Evolutionary conservation across 192 early-diverging fungal species (phyloP), one percentile per base, ranked within the genome.

Genomic region (Entomortierella lignicola): DNA sequence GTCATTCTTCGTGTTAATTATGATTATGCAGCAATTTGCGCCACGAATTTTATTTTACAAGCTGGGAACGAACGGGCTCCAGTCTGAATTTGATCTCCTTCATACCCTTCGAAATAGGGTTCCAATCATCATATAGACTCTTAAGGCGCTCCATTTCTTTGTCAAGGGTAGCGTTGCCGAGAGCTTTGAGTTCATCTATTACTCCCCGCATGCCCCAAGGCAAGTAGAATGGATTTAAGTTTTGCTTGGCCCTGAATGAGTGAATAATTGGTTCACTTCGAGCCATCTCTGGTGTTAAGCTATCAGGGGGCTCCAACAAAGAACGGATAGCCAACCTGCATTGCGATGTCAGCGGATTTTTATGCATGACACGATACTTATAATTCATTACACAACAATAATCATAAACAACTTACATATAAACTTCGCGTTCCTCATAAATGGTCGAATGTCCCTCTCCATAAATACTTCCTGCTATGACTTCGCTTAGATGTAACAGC

Each of bases 191-290:
- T 48, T 96, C 94, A 20, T 92, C 90, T 66, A 87, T 84, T 18
- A 99, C 85, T 18, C 91, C 90, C 26, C 94, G 93, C 91, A 99
- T 92, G 17, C 95, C 94, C 95, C 96, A 98, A 12, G 97, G 95
- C 10, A 99, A 82, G 81, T 89, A 93, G 71, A 91, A 96, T n/a
- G 95, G 95, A 60, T 99, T 99, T 44, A 93, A 75, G 26, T 85
- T 84, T n/a, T 83, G 54, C 29, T 88, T 87, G 2, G 95, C 94
- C 20, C 81, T 71, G 52, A 97, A 92, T 6, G 82, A 80, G 1
- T 89, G 67, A 4, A 89, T 60, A 58, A 83, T 84, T 8, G 72
- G 75, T 26, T 82, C 72, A 21, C 69, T 59, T 51, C 66, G 60
- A 11, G 68, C 66, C 47, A 60, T 39, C 48, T 60, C 55, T 23